Evolutionary conservation across 345 rosid species (phyloP), one percentile per base, ranked within the genome.

Genomic region (Odontarrhena argentea): DNA sequence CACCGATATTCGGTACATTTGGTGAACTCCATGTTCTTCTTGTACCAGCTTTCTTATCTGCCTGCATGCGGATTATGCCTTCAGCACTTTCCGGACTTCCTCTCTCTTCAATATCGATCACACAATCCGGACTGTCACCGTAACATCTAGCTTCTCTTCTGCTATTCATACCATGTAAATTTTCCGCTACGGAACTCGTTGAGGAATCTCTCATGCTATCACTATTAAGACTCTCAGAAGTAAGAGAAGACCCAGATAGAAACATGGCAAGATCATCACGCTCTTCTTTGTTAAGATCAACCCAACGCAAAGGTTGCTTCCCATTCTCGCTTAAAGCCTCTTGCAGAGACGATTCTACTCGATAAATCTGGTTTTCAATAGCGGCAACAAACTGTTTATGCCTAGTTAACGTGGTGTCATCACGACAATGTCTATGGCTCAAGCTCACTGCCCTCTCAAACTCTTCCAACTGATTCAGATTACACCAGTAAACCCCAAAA

Each of bases 221-320:
- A 66, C 75, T 74, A 56, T 76, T 77, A 15, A 51, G 67, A 67
- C 46, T 71, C 44, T 60, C 77, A 0, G 69, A 74, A 3, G 68
- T 65, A 41, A 74, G 76, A 30, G 80, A 69, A 63, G 83, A 66
- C 51, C 97, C 94, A 5, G 88, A 88, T 34, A 91, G 82, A 81
- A 91, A 88, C 76, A 79, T 69, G 1, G 96, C 97, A 51, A 91
- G 81, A 71, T 91, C 94, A 76, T 88, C 88, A 24, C 96, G 59
- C 70, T 91, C 97, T 70, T 86, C 88, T 80, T 88, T 75, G 63
- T 91, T 83, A 53, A 88, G 75, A 77, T 86, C 82, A 44, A 91
- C 82, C 90, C 84, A 88, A 72, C 75, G 84, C 76, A 85, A 67
- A 55, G 93, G 81, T 37, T 81, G 88, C 63, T 85, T 85, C 49